Percentiles rank a stretch among this genome's conserved stretches.
Evolutionary conservation across 2,329 filamentous ascomycete genomes (phyloP).

Genomic region (Ophiocordyceps camponoti-leonardi): DNA sequence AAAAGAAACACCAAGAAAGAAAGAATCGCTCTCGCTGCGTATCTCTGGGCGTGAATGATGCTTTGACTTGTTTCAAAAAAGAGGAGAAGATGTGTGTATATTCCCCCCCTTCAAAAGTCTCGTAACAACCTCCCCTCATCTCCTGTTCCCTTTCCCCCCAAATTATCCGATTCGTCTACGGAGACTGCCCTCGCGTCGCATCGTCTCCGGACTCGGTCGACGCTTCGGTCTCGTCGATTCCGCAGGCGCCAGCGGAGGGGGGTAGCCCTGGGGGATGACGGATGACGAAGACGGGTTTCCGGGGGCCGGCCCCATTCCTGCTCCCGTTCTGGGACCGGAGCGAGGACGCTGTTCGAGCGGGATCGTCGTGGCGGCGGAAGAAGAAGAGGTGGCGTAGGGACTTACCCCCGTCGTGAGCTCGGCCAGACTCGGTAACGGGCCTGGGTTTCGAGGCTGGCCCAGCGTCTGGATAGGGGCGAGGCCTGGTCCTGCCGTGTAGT

Average conservation of each 20-base stretch:
- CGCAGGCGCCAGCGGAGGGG: constrained; percentile 14
- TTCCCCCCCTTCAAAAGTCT: no score
- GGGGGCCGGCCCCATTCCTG: neutral
- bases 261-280: constrained; percentile 7
- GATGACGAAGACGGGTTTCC: neutral
- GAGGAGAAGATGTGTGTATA: no score
- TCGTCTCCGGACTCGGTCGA: constrained; percentile 29
- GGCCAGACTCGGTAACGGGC: constrained; percentile 39
- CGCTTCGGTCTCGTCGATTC: constrained; percentile 31
- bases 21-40: constrained; percentile 1
- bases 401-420: constrained; percentile 48
- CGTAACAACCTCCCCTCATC: no score
- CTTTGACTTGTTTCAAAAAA: no score
- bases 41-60: no score
- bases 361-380: neutral
- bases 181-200: constrained; percentile 26
- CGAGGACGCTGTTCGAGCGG: neutral
- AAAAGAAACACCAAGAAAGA: no score
- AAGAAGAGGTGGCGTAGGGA: constrained; percentile 38
- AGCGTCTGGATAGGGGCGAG: constrained; percentile 36
- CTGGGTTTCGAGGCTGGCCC: constrained; percentile 19
- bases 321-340: neutral
- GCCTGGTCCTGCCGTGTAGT: constrained; percentile 20
- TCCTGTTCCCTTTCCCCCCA: no score
- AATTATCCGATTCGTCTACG: constrained; percentile 18